A percentile compares a stretch with the other conserved stretches of the same genome.
Evolutionary conservation across 2,329 filamentous ascomycete species (phyloP).

Genomic region (Alternaria sp.): DNA sequence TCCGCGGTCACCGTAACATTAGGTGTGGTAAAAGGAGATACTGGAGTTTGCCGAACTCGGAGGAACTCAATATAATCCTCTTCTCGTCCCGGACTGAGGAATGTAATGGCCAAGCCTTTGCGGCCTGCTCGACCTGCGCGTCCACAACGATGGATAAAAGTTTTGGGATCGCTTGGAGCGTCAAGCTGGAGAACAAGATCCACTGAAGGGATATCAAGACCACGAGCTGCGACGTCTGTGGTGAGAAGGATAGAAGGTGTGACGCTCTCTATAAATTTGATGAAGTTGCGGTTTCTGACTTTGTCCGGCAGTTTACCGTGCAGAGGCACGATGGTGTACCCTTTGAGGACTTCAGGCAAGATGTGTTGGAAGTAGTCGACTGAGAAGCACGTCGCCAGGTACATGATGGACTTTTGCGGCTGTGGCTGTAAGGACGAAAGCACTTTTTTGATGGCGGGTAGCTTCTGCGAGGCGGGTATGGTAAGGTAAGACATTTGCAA

Average conservation of each 20-base stretch:
- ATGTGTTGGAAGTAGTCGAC: slow-evolving; percentile 93
- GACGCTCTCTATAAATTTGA: slow-evolving; percentile 76
- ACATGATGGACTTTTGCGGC: slow-evolving; percentile 87
- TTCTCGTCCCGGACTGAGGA: slow-evolving; percentile 83
- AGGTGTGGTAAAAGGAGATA: slow-evolving; percentile 68
- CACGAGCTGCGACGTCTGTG: slow-evolving; percentile 89
- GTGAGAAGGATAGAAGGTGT: slow-evolving; percentile 84
- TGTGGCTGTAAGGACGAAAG: slow-evolving; percentile 73
- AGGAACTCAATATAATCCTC: slow-evolving; percentile 91
- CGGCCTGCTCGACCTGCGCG: slow-evolving; percentile 70
- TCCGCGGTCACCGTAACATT: slow-evolving; percentile 65
- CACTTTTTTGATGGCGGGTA: slow-evolving; percentile 76
- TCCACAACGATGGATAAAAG: slow-evolving; percentile 72
- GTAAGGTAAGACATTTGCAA: slow-evolving; percentile 89
- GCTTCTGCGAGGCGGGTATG: slow-evolving; percentile 78
- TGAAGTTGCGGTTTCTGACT: slow-evolving; percentile 87
- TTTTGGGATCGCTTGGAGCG: slow-evolving; percentile 86
- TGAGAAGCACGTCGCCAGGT: slow-evolving; percentile 90
- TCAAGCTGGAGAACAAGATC: slow-evolving; percentile 92
- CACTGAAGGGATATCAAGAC: slow-evolving; percentile 89
- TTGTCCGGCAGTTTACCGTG: slow-evolving; percentile 93
- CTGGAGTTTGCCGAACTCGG: slow-evolving; percentile 85
- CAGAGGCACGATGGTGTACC: slow-evolving; percentile 77
- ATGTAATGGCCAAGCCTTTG: slow-evolving; percentile 82
- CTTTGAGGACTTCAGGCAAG: slow-evolving; percentile 74